Evolutionary conservation across 441 rosid species (phyloP).

Genomic region (Eruca vesicaria): DNA sequence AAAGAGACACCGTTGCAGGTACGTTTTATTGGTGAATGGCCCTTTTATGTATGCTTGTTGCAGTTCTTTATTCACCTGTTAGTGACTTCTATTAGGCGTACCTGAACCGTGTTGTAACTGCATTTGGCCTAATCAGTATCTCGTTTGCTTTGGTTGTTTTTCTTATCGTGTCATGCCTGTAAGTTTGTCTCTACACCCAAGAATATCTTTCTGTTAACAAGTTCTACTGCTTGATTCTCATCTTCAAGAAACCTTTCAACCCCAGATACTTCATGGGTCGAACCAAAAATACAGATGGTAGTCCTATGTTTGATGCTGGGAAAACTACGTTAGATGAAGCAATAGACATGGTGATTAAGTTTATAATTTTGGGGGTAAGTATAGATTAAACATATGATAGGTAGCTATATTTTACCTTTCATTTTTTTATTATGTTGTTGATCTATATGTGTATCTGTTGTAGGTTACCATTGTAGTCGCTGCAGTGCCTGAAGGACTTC

Average conservation of each 20-base stretch:
- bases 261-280: constrained; percentile 5
- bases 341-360: neutral
- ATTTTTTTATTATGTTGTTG: neutral
- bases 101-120: neutral
- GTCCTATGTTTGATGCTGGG: neutral
- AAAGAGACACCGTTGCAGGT: constrained; percentile 3
- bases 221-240: neutral
- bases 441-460: neutral
- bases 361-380: neutral
- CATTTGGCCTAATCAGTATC: neutral
- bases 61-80: neutral
- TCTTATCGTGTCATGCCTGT: neutral
- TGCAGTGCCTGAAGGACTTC: neutral
- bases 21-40: neutral
- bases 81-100: neutral
- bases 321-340: neutral
- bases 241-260: neutral
- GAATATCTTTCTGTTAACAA: neutral
- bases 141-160: neutral
- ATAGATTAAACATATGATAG: neutral
- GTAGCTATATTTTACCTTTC: neutral
- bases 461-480: constrained; percentile 4
- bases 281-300: neutral
- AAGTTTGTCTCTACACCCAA: neutral
- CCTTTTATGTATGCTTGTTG: neutral